phyloP scores from a whole-genome alignment of 2,329 filamentous ascomycete species.

The Epichloe coenophiala region DNA sequence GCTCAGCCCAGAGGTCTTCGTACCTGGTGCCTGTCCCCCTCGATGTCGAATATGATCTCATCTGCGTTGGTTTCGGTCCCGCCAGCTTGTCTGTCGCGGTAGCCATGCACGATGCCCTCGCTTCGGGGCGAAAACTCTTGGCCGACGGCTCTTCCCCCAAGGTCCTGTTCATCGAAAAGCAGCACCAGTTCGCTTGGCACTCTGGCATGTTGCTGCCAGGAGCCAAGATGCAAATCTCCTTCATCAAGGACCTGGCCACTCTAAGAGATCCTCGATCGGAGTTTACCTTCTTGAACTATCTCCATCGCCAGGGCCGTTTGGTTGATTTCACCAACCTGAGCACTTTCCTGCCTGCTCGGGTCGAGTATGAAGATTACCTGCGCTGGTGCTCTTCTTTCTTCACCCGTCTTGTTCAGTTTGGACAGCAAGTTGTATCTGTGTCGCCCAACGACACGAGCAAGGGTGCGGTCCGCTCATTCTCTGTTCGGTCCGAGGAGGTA shows the following conservation, averaged over 20 bases:
- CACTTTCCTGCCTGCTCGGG: slow-evolving; percentile 74
- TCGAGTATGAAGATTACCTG: slow-evolving; percentile 93
- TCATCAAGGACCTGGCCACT: slow-evolving; percentile 90
- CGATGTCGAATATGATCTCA: slow-evolving; percentile 63
- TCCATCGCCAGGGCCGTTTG: slow-evolving; percentile 67
- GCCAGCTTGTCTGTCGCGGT: slow-evolving; percentile 82
- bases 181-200: slow-evolving; percentile 78
- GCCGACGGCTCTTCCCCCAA: slow-evolving; percentile 42
- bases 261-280: slow-evolving; percentile 75
- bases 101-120: slow-evolving; percentile 69
- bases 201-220: slow-evolving; percentile 89
- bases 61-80: slow-evolving; percentile 88
- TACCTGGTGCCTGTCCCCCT: slow-evolving; percentile 36
- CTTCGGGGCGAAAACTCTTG: slow-evolving; percentile 29
- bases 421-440: slow-evolving; percentile 62
- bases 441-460: slow-evolving; percentile 34
- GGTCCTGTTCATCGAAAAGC: slow-evolving; percentile 79
- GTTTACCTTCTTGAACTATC: slow-evolving; percentile 94
- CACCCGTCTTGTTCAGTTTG: slow-evolving; percentile 57
- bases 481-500: slow-evolving; percentile 50
- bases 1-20: slow-evolving; percentile 11
- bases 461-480: slow-evolving; percentile 48
- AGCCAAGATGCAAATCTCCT: slow-evolving; percentile 94
- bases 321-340: slow-evolving; percentile 82
- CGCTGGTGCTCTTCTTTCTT: slow-evolving; percentile 83